Evolutionary conservation across 83 land plant genomes (phyloP), one percentile per base, ranked within the genome.

Genomic region (Larix sibirica): DNA sequence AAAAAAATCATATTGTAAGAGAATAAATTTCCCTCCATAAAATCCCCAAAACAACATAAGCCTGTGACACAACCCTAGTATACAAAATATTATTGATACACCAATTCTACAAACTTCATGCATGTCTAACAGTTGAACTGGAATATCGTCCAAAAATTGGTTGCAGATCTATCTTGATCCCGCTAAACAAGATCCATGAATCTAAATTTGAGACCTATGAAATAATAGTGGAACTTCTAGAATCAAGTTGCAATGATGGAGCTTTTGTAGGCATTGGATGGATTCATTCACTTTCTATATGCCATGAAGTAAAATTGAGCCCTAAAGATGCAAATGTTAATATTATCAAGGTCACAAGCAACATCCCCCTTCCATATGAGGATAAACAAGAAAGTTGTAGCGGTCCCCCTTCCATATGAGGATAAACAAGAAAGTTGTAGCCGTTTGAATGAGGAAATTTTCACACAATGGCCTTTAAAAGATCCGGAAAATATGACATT

Each of bases 1-100:
- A 5, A 73, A 73, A 42, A 73, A 73, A 73, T 42, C 40, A 73
- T 73, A 44, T 12, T 73, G 38, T 73, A 33, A 40, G 56, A 42
- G n/a, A 42, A 73, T 42, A 42, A 73, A 73, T 73, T 73, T 24
- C 77, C 77, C 56, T 73, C 77, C 56, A n/a, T 23, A n/a, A 73
- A 42, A 73, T 20, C 38, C 56, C 77, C 40, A 73, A 73, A 23
- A 40, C 77, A 73, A 73, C 75, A 73, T 73, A 42, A 10, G 56
- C 54, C 56, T 38, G 38, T 73, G 44, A 73, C 26, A n/a, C 44
- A 23, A 12, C 21, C 26, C 42, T 38, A 10, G 54, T 33, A 42
- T 28, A 40, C 2, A 56, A 56, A 50, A 73, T 50, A 71, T 8
- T 44, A 17, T 14, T 10, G 50, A 71, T 40, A 38, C 31, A 42